Conservation (phyloP, 1,284 basidiomycete genomes). For the Puccinia hordei region DNA sequence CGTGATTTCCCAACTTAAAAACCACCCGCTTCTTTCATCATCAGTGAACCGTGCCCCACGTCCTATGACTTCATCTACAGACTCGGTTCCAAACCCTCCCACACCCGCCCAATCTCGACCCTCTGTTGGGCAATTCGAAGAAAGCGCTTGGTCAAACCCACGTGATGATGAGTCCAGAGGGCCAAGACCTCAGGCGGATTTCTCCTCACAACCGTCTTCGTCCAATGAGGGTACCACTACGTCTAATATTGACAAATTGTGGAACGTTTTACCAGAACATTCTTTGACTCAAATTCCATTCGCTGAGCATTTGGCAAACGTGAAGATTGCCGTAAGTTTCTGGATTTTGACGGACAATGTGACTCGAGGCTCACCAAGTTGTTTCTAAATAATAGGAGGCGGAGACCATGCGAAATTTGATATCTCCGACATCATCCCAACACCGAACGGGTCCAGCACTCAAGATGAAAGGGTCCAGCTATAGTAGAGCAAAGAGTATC, state of each 20-base stretch:
- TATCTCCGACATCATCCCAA: neutral
- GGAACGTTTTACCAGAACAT: neutral
- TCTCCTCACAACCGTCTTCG: neutral
- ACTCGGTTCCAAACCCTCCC: neutral
- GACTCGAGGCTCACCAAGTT: neutral
- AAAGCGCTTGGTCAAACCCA: neutral
- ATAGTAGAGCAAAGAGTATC: neutral
- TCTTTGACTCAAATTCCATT: neutral
- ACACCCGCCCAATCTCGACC: neutral
- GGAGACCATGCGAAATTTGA: neutral
- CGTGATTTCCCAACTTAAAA: too few relatives aligned
- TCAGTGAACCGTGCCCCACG: neutral
- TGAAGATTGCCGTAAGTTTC: slow-evolving; percentile 14
- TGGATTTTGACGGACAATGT: neutral
- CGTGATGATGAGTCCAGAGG: neutral
- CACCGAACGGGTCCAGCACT: neutral
- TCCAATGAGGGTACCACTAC: neutral
- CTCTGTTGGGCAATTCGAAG: neutral
- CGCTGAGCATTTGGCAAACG: neutral
- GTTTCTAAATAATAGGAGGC: neutral
- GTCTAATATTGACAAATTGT: neutral
- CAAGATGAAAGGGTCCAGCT: neutral
- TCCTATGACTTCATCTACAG: neutral
- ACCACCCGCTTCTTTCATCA: neutral
- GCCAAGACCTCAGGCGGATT: neutral